Evolutionary conservation across 1,284 basidiomycete species (phyloP).

Genomic region (Anthracocystis walkeri): DNA sequence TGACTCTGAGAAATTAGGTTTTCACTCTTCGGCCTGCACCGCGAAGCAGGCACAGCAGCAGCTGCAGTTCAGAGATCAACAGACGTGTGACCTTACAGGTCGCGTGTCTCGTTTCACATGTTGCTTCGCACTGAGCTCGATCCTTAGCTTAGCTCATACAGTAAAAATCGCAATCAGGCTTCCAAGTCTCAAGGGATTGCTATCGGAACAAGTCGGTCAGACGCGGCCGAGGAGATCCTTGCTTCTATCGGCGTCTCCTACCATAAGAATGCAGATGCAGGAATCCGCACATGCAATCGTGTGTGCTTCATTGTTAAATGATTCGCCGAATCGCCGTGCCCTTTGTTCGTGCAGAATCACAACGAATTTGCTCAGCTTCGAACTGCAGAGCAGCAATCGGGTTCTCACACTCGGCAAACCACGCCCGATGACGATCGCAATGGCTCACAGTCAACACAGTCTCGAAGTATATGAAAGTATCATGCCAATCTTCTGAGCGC

Average conservation of each 20-base stretch:
- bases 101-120: too few species aligned
- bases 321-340: conserved; percentile 30
- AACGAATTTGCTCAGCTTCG: background rate
- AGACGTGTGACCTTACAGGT: too few species aligned
- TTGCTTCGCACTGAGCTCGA: too few species aligned
- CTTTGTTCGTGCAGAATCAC: background rate
- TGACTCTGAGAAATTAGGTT: too few species aligned
- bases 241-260: background rate
- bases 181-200: background rate
- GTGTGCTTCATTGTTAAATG: background rate
- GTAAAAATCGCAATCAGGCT: too few species aligned
- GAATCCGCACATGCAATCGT: too few species aligned
- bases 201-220: conserved; percentile 3
- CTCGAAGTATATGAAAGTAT: too few species aligned
- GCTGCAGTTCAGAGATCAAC: too few species aligned
- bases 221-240: background rate
- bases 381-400: background rate
- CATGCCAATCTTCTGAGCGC: too few species aligned
- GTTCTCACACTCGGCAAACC: background rate
- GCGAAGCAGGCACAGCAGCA: too few species aligned
- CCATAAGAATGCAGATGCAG: background rate
- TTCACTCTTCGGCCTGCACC: too few species aligned
- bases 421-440: background rate
- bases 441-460: too few species aligned
- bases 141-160: background rate